phyloP scores from a whole-genome alignment of 352 stramenopile genomes.

The Phytophthora hibernalis region DNA sequence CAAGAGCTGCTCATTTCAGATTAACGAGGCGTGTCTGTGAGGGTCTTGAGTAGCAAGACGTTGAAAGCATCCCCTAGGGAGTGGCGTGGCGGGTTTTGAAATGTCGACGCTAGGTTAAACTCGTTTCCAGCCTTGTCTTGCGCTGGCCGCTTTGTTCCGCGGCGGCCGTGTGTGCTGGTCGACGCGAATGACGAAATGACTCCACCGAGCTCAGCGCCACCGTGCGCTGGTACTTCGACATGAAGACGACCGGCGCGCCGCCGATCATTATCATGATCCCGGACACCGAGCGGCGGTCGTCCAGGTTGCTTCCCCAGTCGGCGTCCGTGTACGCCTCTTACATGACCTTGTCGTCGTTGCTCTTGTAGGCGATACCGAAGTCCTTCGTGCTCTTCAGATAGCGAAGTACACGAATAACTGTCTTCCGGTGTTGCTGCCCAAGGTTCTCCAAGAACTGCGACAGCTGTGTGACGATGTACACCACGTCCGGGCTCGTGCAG shows the following conservation, averaged over 20 bases:
- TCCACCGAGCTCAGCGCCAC: slow-evolving; percentile 22
- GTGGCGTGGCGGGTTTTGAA: too few relatives aligned
- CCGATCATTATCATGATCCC: slow-evolving; percentile 25
- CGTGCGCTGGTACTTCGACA: slow-evolving; percentile 18
- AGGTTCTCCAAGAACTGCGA: slow-evolving; percentile 11
- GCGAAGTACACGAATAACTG: slow-evolving; percentile 12
- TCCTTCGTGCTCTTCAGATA: slow-evolving; percentile 11
- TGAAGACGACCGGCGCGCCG: slow-evolving; percentile 14
- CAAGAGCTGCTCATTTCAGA: too few relatives aligned
- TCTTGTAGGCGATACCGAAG: slow-evolving; percentile 11
- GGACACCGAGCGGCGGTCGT: slow-evolving; percentile 20
- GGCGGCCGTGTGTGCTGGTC: too few relatives aligned
- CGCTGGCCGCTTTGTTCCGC: too few relatives aligned
- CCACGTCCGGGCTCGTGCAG: slow-evolving; percentile 10
- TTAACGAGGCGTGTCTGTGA: too few relatives aligned
- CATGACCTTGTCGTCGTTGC: background rate
- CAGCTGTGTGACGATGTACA: slow-evolving; percentile 13
- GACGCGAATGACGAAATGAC: too few relatives aligned
- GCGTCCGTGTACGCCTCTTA: slow-evolving; percentile 22
- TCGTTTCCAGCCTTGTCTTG: too few relatives aligned
- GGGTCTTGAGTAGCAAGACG: too few relatives aligned
- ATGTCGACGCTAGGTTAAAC: too few relatives aligned
- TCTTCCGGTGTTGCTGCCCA: slow-evolving; percentile 2
- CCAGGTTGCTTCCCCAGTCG: slow-evolving; percentile 15
- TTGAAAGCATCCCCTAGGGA: too few relatives aligned